Evolutionary conservation across 176 grass and related monocot genomes (phyloP), one percentile per base, ranked within the genome.

Genomic region (Otatea glauca): DNA sequence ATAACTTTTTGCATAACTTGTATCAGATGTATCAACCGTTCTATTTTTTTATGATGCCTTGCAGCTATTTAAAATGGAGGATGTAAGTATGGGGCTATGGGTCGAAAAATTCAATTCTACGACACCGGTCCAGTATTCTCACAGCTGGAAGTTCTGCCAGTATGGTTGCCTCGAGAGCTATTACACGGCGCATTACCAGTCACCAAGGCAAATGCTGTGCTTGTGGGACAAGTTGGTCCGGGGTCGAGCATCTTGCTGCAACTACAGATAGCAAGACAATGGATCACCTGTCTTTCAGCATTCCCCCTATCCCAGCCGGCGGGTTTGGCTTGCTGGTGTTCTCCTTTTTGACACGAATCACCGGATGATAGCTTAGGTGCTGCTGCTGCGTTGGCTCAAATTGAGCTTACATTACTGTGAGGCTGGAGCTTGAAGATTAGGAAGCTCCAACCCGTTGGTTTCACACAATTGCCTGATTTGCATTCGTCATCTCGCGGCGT

Each of bases 11-110:
- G 61, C 67, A 68, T 76, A 56, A 65, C 67, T 21, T 59, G 1
- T 82, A 69, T 92, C 4, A 29, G 62, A 62, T 83, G 72, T 53
- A 67, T 42, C 35, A 73, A 51, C 49, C 42, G 11, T 16, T 41
- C 10, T 25, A 5, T 32, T 81, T 51, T 81, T 24, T 56, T 18
- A 32, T 80, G 17, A 73, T 92, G 59, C 35, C 66, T 89, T 89
- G 86, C 87, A 96, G 96, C 88, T 99, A 21, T 98, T 96, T 75
- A 99, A 99, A 83, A 96, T 99, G 96, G 96, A 96, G 78, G 96
- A 96, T 86, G 93, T 94, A 81, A 96, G 96, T 69, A 95, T 99
- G 96, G 93, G 93, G 29, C 82, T 96, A 18, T 99, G 93, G 93
- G 93, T 99, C 0, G 96, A 99, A 79, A 93, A 99, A 59, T 92